Evolutionary conservation across 805 yeast species (phyloP).

Genomic region (Kodamaea neixiangensis): DNA sequence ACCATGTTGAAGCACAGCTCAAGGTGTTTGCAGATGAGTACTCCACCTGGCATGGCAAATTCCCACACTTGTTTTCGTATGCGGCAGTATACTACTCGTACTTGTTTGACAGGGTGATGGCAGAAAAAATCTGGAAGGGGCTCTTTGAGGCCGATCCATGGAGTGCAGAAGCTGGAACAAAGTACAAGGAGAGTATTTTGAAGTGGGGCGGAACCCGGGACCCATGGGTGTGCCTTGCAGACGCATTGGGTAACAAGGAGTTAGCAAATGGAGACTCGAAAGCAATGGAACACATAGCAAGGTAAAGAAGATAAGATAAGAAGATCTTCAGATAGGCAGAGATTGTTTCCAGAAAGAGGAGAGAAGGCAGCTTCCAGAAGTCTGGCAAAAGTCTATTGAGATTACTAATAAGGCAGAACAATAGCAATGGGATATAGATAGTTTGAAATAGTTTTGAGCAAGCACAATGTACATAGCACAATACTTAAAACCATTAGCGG

Average conservation of each 20-base stretch:
- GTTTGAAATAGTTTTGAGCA: too few relatives aligned
- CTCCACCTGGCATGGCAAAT: constrained; percentile 91
- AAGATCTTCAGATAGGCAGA: background rate
- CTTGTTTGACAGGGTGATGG: constrained; percentile 88
- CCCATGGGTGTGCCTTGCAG: constrained; percentile 85
- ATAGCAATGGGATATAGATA: too few relatives aligned
- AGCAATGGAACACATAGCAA: constrained; percentile 58
- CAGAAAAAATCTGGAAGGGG: constrained; percentile 77
- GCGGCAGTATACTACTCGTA: constrained; percentile 95
- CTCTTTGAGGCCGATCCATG: constrained; percentile 73
- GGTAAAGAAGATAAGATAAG: background rate
- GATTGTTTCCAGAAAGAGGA: too few relatives aligned
- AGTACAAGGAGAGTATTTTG: constrained; percentile 66
- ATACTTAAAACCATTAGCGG: too few relatives aligned
- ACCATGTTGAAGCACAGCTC: constrained; percentile 58
- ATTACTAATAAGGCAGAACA: too few relatives aligned
- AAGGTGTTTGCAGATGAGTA: constrained; percentile 65
- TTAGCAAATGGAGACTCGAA: constrained; percentile 64
- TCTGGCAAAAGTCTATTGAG: too few relatives aligned
- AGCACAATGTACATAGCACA: too few relatives aligned
- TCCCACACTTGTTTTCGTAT: constrained; percentile 90
- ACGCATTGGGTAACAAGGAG: constrained; percentile 65
- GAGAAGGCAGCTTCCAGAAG: too few relatives aligned
- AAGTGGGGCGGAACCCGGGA: constrained; percentile 94
- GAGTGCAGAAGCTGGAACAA: constrained; percentile 70